These are phyloP conservation scores for Orbilia brochopaga DNA, from an alignment of 2,329 filamentous ascomycete genomes.

Conservation along the genomic window DNA sequence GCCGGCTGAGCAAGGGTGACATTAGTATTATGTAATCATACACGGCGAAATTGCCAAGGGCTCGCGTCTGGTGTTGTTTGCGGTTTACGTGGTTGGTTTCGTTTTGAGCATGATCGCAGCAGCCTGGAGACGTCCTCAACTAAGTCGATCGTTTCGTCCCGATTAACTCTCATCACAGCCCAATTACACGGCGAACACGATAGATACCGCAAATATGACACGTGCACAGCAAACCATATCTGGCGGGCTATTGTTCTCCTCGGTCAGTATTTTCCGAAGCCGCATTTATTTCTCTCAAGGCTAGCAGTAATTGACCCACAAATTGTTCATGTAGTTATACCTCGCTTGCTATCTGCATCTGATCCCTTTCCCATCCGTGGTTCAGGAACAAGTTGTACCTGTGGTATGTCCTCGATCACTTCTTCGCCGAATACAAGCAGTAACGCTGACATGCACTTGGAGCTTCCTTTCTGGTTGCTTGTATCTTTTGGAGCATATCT, in stretches of 20 bases:
- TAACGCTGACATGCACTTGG: slow-evolving; percentile 22
- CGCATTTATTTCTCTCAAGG: slow-evolving; percentile 25
- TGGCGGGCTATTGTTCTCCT: slow-evolving; percentile 82
- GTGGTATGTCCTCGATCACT: slow-evolving; percentile 68
- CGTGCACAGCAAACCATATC: slow-evolving; percentile 92
- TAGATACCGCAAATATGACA: slow-evolving; percentile 72
- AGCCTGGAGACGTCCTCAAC: too few relatives aligned
- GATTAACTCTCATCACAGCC: not conserved
- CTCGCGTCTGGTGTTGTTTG: slow-evolving; percentile 17
- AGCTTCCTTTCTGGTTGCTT: slow-evolving; percentile 93
- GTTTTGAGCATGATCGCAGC: not conserved
- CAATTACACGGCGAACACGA: not conserved
- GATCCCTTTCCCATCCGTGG: slow-evolving; percentile 75
- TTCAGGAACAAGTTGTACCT: slow-evolving; percentile 86
- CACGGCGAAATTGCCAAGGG: slow-evolving; percentile 14
- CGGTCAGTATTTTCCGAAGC: slow-evolving; percentile 66
- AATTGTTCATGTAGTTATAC: slow-evolving; percentile 70
- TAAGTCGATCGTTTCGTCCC: not conserved
- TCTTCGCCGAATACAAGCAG: not conserved
- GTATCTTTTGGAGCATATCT: slow-evolving; percentile 91
- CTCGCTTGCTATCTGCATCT: slow-evolving; percentile 83
- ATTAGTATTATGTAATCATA: too few relatives aligned
- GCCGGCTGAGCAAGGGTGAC: too few relatives aligned
- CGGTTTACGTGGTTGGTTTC: slow-evolving; percentile 27
- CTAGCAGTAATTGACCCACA: slow-evolving; percentile 16